Percentiles rank a stretch among this genome's conserved stretches.
Conservation (phyloP, 148 eudicot genomes). For the Limonium bicolor region DNA sequence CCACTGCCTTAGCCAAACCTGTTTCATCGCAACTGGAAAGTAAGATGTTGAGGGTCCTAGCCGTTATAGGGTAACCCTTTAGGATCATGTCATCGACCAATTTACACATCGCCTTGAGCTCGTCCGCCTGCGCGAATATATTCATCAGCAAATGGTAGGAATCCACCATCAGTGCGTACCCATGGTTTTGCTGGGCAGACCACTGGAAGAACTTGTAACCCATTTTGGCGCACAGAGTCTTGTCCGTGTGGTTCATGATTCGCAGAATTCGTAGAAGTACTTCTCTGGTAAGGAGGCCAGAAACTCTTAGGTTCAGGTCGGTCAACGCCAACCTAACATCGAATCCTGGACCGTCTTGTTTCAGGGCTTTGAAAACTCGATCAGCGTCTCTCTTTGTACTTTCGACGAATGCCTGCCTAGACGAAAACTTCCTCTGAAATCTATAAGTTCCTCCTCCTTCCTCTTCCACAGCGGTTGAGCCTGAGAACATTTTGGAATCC, state of each 20-base stretch:
- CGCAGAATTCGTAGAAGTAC: constrained; percentile 62
- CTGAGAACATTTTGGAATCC: constrained; percentile 10
- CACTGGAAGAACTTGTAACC: constrained; percentile 81
- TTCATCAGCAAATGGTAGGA: constrained; percentile 65
- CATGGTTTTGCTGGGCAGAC: constrained; percentile 55
- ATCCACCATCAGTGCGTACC: constrained; percentile 44
- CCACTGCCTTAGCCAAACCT: constrained; percentile 61
- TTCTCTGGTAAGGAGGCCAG: constrained; percentile 51
- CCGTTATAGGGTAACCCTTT: constrained; percentile 62
- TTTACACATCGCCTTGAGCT: constrained; percentile 77
- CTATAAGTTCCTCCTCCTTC: constrained; percentile 11
- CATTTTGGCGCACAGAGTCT: constrained; percentile 46
- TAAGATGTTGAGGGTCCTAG: constrained; percentile 68
- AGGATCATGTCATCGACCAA: constrained; percentile 81
- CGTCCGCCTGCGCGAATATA: constrained; percentile 58
- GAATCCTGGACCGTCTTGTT: constrained; percentile 64
- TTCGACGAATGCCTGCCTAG: constrained; percentile 18
- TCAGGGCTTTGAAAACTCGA: constrained; percentile 41
- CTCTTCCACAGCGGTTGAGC: constrained; percentile 7
- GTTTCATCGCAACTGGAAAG: constrained; percentile 68
- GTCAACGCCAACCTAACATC: constrained; percentile 39
- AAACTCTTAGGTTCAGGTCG: constrained; percentile 40
- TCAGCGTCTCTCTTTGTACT: constrained; percentile 33
- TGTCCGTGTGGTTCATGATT: constrained; percentile 31
- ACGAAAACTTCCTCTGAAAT: constrained; percentile 7